Percentiles rank a stretch among this genome's conserved stretches.
Conservation (phyloP, 2,329 filamentous ascomycete genomes). For the Coleophoma crateriformis region DNA sequence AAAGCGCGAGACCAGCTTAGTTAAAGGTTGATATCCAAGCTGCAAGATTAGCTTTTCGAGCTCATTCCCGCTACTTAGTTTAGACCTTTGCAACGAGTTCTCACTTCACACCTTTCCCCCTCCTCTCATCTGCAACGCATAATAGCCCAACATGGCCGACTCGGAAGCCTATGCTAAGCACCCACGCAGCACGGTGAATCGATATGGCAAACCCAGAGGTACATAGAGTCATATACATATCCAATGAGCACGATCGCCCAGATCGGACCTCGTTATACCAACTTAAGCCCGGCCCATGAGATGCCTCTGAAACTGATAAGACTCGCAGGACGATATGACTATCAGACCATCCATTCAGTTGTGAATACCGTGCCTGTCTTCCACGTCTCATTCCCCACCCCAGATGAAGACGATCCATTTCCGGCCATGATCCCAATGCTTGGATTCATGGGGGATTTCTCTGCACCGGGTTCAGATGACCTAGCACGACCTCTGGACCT, state of each 20-base stretch:
- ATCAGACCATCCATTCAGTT: conserved; percentile 67
- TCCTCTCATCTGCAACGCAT: not conserved
- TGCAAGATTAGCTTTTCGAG: too few relatives aligned
- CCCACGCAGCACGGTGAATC: conserved; percentile 18
- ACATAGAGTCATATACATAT: not conserved
- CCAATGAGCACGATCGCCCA: not conserved
- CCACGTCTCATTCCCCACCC: conserved; percentile 71
- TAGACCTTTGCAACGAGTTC: not conserved
- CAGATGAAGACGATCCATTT: conserved; percentile 40
- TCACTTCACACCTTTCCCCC: not conserved
- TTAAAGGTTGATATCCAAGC: too few relatives aligned
- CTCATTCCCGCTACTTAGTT: too few relatives aligned
- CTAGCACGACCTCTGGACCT: conserved; percentile 63
- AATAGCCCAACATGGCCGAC: not conserved
- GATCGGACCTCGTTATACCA: too few relatives aligned
- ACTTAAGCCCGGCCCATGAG: not conserved
- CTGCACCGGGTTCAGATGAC: conserved; percentile 52
- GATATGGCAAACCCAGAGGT: conserved; percentile 18
- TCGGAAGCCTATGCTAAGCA: conserved; percentile 12
- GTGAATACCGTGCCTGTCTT: conserved; percentile 70
- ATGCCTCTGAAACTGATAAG: conserved; percentile 3
- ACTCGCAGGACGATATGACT: conserved; percentile 60
- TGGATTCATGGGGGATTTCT: conserved; percentile 71
- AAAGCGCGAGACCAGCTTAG: too few relatives aligned
- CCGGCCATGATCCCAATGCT: conserved; percentile 71